These are phyloP conservation scores for Prunus davidiana DNA, from an alignment of 306 rosid genomes.

Conservation along the genomic window DNA sequence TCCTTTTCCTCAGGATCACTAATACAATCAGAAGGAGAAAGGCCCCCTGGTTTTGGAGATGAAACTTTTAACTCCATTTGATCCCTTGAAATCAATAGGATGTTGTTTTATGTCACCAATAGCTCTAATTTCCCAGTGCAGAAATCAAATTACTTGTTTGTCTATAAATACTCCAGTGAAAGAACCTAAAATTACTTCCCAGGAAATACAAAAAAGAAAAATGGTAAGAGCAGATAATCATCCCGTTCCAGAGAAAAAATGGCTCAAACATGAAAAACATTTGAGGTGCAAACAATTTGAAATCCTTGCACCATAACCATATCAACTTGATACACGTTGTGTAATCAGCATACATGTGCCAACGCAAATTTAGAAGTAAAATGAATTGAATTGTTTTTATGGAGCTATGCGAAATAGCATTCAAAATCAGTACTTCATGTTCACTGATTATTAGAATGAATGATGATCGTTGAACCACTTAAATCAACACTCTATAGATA, in stretches of 20 bases:
- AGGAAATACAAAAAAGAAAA: neutral
- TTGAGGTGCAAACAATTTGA: neutral
- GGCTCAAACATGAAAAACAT: neutral
- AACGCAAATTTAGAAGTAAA: neutral
- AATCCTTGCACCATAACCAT: neutral
- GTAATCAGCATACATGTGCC: neutral
- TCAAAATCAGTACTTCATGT: neutral
- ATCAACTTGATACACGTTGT: neutral
- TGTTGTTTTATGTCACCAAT: conserved; percentile 27
- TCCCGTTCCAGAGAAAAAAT: neutral
- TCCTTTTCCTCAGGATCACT: conserved; percentile 96
- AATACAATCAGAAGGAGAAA: conserved; percentile 56
- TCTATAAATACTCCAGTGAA: conserved; percentile 23
- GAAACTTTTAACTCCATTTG: conserved; percentile 73
- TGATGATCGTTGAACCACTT: neutral
- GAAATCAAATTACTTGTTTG: conserved; percentile 32
- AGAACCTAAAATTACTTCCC: conserved; percentile 30
- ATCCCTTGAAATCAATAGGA: conserved; percentile 27
- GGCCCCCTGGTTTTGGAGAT: conserved; percentile 63
- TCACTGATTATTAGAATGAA: neutral
- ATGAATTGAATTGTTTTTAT: no score
- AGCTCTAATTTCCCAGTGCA: conserved; percentile 32
- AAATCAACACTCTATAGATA: neutral
- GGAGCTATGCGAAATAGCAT: neutral
- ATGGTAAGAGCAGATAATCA: neutral